phyloP scores from a whole-genome alignment of 768 basidiomycete genomes.

The Russula olivacea region DNA sequence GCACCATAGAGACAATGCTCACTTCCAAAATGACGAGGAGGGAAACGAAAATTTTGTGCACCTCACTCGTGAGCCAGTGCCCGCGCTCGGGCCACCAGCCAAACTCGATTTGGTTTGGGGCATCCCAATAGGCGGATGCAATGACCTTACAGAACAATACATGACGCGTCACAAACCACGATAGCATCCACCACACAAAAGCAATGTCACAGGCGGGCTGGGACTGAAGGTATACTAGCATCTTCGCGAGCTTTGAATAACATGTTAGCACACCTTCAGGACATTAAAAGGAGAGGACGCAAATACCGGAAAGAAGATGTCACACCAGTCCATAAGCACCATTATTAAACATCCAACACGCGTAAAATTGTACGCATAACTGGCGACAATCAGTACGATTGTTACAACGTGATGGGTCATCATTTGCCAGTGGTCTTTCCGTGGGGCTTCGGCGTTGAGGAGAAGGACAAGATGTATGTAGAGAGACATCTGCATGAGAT shows the following conservation, averaged over 20 bases:
- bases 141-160: constrained; percentile 72
- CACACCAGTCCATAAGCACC: constrained; percentile 90
- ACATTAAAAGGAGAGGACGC: neutral
- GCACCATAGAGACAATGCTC: constrained; percentile 20
- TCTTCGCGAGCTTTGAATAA: constrained; percentile 72
- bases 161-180: constrained; percentile 90
- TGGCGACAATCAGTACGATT: constrained; percentile 63
- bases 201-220: constrained; percentile 59
- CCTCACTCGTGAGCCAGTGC: constrained; percentile 45
- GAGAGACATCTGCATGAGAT: constrained; percentile 78
- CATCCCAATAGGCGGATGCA: constrained; percentile 50
- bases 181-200: constrained; percentile 78
- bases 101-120: constrained; percentile 43
- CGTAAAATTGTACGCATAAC: constrained; percentile 80
- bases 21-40: constrained; percentile 64
- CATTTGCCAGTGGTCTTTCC: constrained; percentile 96
- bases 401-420: constrained; percentile 94
- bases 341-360: constrained; percentile 87
- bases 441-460: constrained; percentile 84
- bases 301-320: constrained; percentile 80
- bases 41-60: constrained; percentile 44
- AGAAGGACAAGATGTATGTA: constrained; percentile 90
- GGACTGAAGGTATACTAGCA: constrained; percentile 78
- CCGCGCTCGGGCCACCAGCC: constrained; percentile 56
- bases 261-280: neutral